Evolutionary conservation across 2,329 filamentous ascomycete genomes (phyloP), one percentile per base, ranked within the genome.

Genomic region (Didymella pomorum): DNA sequence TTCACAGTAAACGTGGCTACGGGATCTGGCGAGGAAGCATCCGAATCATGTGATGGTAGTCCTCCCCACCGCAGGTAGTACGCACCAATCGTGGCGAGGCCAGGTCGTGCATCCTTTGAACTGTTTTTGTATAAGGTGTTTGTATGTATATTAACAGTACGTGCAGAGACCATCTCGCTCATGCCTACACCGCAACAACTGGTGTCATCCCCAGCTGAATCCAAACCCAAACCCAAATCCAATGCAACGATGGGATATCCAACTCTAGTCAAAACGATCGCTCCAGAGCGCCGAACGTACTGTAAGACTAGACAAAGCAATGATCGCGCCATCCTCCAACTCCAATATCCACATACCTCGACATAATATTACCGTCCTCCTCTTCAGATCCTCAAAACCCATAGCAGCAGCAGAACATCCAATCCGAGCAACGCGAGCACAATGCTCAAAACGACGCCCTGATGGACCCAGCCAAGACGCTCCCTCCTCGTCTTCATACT

Each of bases 401-500:
- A 76, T 46, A 68, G 41, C 10, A 76, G 48, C 43, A 76, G 59
- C 31, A 75, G 11, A 10, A 73, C 57, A 61, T 75, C 73, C 57
- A 70, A 49, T 7, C 68, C 65, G 2, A 74, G 62, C 33, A 76
- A 61, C 9, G 56, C 71, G 14, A 61, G 58, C 8, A 69, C 67
- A 39, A 73, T 56, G 37, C 64, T 59, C 42, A 68, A 46, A n/a
- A 77, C 68, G 21, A 62, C 55, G 8, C 67, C 69, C 45, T 71
- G 69, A 50, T 76, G 74, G 16, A 75, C 28, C 71, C 69, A 73
- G 2, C 74, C 70, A 33, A 76, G 39, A 26, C 61, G 63, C 41
- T 74, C 71, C 25, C 55, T 60, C 29, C 74, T 63, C 2, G 68
- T 73, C 57, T 64, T 63, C 71, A 77, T 73, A 59, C 68, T 75